phyloP scores from a whole-genome alignment of 2,329 filamentous ascomycete species.

The Colletotrichum karsti region DNA sequence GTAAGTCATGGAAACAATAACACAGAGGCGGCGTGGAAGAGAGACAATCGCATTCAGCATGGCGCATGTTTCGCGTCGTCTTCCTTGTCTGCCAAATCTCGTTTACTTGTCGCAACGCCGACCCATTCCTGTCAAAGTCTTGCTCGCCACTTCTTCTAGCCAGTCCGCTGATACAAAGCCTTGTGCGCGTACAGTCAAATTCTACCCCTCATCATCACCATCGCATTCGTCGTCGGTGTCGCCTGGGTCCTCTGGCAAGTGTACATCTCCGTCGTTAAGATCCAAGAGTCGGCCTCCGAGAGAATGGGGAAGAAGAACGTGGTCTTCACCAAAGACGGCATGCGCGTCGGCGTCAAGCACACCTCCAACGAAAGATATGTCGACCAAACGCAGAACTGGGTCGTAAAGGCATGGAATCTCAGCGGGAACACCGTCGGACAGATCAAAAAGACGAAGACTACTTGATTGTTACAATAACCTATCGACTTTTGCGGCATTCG shows the following conservation, averaged over 20 bases:
- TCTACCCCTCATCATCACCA: conserved; percentile 72
- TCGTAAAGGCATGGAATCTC: conserved; percentile 74
- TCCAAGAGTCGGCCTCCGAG: conserved; percentile 71
- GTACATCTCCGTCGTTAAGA: conserved; percentile 73
- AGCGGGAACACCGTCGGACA: conserved; percentile 39
- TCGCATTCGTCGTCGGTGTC: conserved; percentile 62
- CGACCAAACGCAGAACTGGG: conserved; percentile 75
- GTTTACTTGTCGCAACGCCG: not conserved
- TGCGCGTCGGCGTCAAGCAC: conserved; percentile 76
- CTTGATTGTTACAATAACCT: too few species aligned
- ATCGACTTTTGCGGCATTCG: too few species aligned
- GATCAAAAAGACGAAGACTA: conserved; percentile 25
- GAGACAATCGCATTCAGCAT: too few species aligned
- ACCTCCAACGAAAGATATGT: conserved; percentile 75
- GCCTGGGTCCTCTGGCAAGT: conserved; percentile 78
- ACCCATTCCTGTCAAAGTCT: not conserved
- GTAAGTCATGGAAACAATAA: not conserved
- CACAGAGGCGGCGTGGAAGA: too few species aligned
- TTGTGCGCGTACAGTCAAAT: conserved; percentile 57
- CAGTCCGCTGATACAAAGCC: not conserved
- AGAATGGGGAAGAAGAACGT: conserved; percentile 81
- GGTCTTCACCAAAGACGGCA: conserved; percentile 77
- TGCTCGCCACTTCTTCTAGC: too few species aligned
- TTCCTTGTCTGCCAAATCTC: too few species aligned
- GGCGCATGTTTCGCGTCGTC: too few species aligned